Base-by-base conservation (phyloP, 768 basidiomycete genomes). In the Hericium rajendrae region DNA sequence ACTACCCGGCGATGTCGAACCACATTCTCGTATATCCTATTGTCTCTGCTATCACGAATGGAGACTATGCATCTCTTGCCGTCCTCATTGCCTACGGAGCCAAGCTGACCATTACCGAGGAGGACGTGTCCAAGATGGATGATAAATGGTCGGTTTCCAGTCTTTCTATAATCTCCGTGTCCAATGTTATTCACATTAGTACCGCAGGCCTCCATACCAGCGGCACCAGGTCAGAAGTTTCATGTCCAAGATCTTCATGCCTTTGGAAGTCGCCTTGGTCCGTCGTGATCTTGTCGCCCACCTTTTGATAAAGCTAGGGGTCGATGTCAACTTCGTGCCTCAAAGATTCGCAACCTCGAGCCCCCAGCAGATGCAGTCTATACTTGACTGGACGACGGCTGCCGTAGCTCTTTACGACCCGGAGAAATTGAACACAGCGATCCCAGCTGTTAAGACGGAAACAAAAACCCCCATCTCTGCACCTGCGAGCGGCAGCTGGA, bases 71-170 rank as follows among this genome's bases (percentile, higher is more conserved):
- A 11, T 67, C 65, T 16, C 49, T 69, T 1, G 69, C 68, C 1
- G 41, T 70, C 3, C 59, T 72, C 9, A 59, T 71, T 4, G 67
- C 70, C 0, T 57, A 72, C 38, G 71, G 67, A 0, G 68, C 69
- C 10, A 69, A 65, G 51, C 38, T 66, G 16, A 43, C 28, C 1
- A 62, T 65, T 54, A 60, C 58, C 6, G 60, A 62, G 28, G 69
- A 71, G 22, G 68, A 68, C 12, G 62, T 61, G 32, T 64, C 66
- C 32, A 32, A 6, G 32, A 32, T 32, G 32, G 32, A 32, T 8
- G 32, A 32, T 32, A 32, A 32, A 32, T 32, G 32, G 32, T 32
- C 32, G 9, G 9, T 32, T 10, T 32, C 32, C 9, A 8, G 9
- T 10, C 32, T 32, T 32, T 32, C 32, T 32, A 10, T 32, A 32